A percentile compares a stretch with the other conserved stretches of the same genome.
Conservation (phyloP, 2,329 filamentous ascomycete species). For the Furcasterigmium sp. region DNA sequence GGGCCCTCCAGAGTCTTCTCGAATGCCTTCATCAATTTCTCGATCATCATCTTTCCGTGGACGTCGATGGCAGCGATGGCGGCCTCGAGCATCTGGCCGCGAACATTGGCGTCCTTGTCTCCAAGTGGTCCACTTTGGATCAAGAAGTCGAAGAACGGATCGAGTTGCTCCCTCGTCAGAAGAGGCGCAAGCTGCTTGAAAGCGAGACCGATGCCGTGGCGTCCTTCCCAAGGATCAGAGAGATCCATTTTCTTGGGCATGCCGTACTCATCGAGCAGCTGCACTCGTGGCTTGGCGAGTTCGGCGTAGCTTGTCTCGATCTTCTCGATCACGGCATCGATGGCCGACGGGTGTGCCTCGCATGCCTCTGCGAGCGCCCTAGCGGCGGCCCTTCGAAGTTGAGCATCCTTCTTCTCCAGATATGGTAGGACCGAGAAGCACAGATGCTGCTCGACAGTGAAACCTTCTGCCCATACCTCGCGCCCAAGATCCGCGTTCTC, state of each 20-base stretch:
- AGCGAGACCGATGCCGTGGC: slow-evolving; percentile 82
- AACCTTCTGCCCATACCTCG: slow-evolving; percentile 91
- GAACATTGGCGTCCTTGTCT: slow-evolving; percentile 71
- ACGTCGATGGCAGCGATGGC: slow-evolving; percentile 75
- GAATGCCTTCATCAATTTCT: slow-evolving; percentile 87
- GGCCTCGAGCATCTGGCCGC: slow-evolving; percentile 87
- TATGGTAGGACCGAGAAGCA: slow-evolving; percentile 70
- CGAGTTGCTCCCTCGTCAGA: slow-evolving; percentile 64
- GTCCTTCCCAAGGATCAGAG: slow-evolving; percentile 83
- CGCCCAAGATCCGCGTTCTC: slow-evolving; percentile 80
- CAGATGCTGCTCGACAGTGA: slow-evolving; percentile 62
- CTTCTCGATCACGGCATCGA: slow-evolving; percentile 56
- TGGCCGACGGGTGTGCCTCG: slow-evolving; percentile 50
- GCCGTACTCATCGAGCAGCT: slow-evolving; percentile 85
- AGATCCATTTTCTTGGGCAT: slow-evolving; percentile 89
- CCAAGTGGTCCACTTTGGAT: slow-evolving; percentile 84
- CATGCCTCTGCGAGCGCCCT: slow-evolving; percentile 74
- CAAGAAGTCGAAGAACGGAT: slow-evolving; percentile 77
- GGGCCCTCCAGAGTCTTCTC: slow-evolving; percentile 82
- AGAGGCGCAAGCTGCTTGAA: slow-evolving; percentile 75
- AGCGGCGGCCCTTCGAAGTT: slow-evolving; percentile 78
- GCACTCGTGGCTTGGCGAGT: slow-evolving; percentile 74
- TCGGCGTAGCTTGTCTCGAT: slow-evolving; percentile 70
- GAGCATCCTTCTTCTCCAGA: slow-evolving; percentile 71
- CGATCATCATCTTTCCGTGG: slow-evolving; percentile 77